Evolutionary conservation across 2,329 filamentous ascomycete genomes (phyloP).

Genomic region (Alternaria ventricosa): DNA sequence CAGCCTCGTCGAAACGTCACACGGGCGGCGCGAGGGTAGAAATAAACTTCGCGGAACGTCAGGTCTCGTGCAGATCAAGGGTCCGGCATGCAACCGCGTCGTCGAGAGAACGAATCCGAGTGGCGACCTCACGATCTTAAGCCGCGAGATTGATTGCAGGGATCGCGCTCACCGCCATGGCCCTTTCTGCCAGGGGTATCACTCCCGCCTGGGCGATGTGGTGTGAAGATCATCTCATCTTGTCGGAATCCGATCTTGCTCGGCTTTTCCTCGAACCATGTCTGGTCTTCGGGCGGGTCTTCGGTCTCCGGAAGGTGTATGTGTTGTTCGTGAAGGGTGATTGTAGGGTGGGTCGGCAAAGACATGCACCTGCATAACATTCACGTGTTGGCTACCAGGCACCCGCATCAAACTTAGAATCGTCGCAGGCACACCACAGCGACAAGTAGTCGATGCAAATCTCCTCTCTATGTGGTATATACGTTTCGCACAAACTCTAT

Average conservation of each 20-base stretch:
- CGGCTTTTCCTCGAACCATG: background rate
- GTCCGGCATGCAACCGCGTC: slow-evolving; percentile 1
- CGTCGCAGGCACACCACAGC: background rate
- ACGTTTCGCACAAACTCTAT: background rate
- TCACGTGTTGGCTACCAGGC: background rate
- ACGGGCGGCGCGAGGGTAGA: slow-evolving; percentile 10
- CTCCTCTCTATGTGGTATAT: background rate
- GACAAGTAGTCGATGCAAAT: background rate
- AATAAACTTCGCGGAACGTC: background rate
- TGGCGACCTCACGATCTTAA: slow-evolving; percentile 39
- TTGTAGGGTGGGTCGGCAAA: background rate
- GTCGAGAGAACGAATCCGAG: background rate
- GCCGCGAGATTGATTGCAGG: slow-evolving; percentile 10
- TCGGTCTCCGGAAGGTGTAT: background rate
- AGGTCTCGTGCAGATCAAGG: slow-evolving; percentile 1
- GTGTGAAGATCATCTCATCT: slow-evolving; percentile 43
- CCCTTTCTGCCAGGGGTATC: slow-evolving; percentile 33
- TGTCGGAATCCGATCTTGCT: background rate
- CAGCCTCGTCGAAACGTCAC: slow-evolving; percentile 4
- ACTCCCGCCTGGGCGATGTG: slow-evolving; percentile 16
- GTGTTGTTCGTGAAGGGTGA: background rate
- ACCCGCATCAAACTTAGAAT: background rate
- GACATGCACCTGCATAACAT: background rate
- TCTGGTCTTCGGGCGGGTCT: background rate
- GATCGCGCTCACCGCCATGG: slow-evolving; percentile 20